Base-by-base conservation (phyloP, 2,329 filamentous ascomycete genomes). In the Corinectria fuckeliana region DNA sequence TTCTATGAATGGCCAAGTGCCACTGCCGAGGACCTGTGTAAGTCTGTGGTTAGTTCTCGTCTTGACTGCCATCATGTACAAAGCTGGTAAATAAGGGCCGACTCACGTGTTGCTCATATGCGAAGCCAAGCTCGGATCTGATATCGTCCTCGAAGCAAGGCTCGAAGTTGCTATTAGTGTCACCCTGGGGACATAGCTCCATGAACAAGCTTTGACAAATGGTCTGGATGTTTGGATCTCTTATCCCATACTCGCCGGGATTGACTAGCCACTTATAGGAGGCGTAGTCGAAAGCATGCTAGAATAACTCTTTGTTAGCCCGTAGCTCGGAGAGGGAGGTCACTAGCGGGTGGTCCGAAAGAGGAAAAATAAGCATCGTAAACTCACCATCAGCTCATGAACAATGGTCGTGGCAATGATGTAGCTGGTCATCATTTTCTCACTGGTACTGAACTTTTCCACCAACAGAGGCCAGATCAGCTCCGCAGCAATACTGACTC, bases 341-440 rank as follows among this genome's bases (percentile, higher is more conserved):
- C n/a, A 5, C 4, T 36, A 28, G 16, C n/a, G 11, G 42, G 11
- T 13, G 32, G 32, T 18, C 13, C 4, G 6, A 26, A 18, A 20
- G n/a, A 26, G 2, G 2, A 6, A 16, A 14, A 4, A 4, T 9
- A n/a, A 3, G n/a, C 20, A 14, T 14, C n/a, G 6, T n/a, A 26
- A 18, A 49, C 72, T 66, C 45, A 73, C 72, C 44, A 70, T 67
- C 6, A 74, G 21, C 51, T 75, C 72, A 20, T 74, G 72, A 10
- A 67, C 54, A 7, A 75, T 36, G 3, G 69, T 67, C 1, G 44
- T 26, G 2, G 70, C 68, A 11, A 71, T 26, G 9, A 62, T 32
- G 30, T 64, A 56, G 38, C 55, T 70, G 3, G 61, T 47, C 63
- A 70, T 63, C 28, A 68, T 50, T 48, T 66, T 71, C 60, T 75